Percentiles rank a stretch among this genome's conserved stretches.
Conservation (phyloP, 768 basidiomycete species). For the Boletus rufocinnamomeus region DNA sequence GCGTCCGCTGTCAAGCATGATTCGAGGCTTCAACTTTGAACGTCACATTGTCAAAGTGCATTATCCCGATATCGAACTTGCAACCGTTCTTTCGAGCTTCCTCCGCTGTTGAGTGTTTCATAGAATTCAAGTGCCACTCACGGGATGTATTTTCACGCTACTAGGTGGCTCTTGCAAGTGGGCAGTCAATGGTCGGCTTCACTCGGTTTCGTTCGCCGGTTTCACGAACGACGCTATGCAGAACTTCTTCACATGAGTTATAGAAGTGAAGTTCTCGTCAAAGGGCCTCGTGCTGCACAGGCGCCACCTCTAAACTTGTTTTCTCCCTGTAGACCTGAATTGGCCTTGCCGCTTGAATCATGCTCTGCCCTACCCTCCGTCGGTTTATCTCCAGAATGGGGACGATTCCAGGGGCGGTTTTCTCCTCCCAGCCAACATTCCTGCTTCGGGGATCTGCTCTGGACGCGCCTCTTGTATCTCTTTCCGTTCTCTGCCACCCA, state of each 20-base stretch:
- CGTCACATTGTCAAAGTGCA: background rate
- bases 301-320: background rate
- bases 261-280: background rate
- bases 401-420: background rate
- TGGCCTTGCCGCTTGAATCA: background rate
- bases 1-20: background rate
- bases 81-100: background rate
- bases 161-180: background rate
- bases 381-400: background rate
- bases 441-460: background rate
- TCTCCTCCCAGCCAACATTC: no score
- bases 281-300: no score
- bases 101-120: background rate
- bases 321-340: background rate
- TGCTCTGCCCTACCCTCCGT: background rate
- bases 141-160: background rate
- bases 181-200: background rate
- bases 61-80: background rate
- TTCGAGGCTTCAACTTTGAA: background rate
- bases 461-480: background rate
- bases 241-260: background rate
- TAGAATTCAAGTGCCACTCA: background rate
- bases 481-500: background rate
- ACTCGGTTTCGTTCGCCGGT: background rate
- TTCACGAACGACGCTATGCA: background rate